Percentiles rank a stretch among this genome's conserved stretches.
These are phyloP conservation scores for Solanum dulcamara DNA, from an alignment of 257 asterid species.

Conservation along the genomic window DNA sequence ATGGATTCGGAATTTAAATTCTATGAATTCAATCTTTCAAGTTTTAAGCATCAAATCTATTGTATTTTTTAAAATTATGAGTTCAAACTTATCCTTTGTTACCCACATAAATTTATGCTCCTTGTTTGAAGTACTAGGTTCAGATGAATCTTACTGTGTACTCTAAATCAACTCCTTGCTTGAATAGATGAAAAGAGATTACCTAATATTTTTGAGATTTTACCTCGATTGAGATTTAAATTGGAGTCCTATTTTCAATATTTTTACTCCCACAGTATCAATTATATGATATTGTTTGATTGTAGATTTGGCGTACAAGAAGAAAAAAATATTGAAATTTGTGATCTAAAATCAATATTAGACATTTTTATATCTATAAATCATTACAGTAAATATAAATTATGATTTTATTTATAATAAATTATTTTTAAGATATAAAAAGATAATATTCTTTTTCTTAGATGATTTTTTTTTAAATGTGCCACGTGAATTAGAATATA, in stretches of 20 bases:
- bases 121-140: background rate
- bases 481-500: background rate
- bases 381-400: background rate
- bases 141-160: background rate
- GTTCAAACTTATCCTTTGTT: background rate
- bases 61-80: background rate
- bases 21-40: accelerated
- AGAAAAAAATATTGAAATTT: background rate
- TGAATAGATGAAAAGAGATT: background rate
- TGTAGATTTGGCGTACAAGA: background rate
- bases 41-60: background rate
- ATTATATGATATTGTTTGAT: background rate
- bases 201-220: background rate
- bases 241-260: background rate
- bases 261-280: background rate
- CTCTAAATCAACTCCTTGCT: background rate
- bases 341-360: background rate
- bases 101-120: background rate
- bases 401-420: background rate
- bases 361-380: background rate
- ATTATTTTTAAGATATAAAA: background rate
- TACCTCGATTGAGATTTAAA: background rate
- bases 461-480: background rate
- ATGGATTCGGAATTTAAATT: background rate
- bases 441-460: background rate